Percentiles rank a stretch among this genome's conserved stretches.
phyloP scores from a whole-genome alignment of 495 filamentous ascomycete genomes.

The Apodospora peruviana region DNA sequence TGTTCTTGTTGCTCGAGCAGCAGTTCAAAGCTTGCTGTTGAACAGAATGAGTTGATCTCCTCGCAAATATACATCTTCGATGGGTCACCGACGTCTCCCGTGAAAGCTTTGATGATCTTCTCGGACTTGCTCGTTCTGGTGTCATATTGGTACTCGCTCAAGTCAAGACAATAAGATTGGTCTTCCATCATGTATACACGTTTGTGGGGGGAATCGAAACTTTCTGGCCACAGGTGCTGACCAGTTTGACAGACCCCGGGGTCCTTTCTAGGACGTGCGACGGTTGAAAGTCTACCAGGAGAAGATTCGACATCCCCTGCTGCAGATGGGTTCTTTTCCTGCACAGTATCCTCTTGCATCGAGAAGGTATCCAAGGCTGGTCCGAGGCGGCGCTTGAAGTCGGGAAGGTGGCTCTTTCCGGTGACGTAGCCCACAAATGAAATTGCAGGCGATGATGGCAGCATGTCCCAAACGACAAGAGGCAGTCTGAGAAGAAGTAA shows the following conservation, averaged over 20 bases:
- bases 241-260: too few species aligned
- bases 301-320: too few species aligned
- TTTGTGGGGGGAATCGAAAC: too few species aligned
- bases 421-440: conserved; percentile 9
- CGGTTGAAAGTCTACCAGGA: too few species aligned
- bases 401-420: neutral
- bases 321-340: too few species aligned
- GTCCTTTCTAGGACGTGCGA: too few species aligned
- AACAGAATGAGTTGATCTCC: conserved; percentile 13
- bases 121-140: neutral
- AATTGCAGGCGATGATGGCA: conserved; percentile 1
- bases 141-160: conserved; percentile 5
- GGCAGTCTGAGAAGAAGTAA: conserved; percentile 11
- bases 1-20: too few species aligned
- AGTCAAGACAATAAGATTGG: conserved; percentile 1
- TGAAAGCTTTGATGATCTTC: conserved; percentile 7
- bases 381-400: neutral
- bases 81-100: conserved; percentile 1
- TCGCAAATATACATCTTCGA: conserved; percentile 10
- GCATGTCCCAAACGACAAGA: conserved; percentile 15
- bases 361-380: neutral
- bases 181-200: conserved; percentile 2
- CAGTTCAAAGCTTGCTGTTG: neutral
- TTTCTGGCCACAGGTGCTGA: too few species aligned
- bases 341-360: too few species aligned